Evolutionary conservation across 169 alveolate species (phyloP), one percentile per base, ranked within the genome.

Genomic region (Eimeria necatrix): DNA sequence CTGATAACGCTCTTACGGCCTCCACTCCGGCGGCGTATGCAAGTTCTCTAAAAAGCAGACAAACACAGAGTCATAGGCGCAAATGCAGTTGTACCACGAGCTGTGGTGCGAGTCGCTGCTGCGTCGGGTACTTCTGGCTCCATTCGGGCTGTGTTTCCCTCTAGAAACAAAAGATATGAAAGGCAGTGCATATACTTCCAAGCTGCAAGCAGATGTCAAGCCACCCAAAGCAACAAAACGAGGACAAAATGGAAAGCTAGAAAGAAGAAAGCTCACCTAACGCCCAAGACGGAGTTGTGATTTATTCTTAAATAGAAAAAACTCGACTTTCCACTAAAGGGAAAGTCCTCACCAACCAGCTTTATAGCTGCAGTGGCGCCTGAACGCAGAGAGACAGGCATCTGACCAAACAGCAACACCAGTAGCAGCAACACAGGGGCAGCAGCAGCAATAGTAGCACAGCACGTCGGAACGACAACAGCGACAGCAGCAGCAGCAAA

Each of bases 301-400:
- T 95, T 95, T 10, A 88, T 52, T n/a, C 96, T 56, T 52, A 90
- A 41, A 94, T 96, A 96, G 56, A 71, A 86, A 64, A 86, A 96
- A 56, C 74, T 73, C 53, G 96, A 88, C 9, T 22, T 26, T 4
- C 68, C 74, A 16, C 51, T 48, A 94, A 96, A 96, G 32, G 96
- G 97, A 61, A 96, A 96, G 53, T 94, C 81, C 73, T 96, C 97
- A 0, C 97, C 97, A 6, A 96, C 95, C 70, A 96, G 56, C 26
- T 96, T 96, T 26, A 96, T 32, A 4, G 96, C 97, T 4, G 93
- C 96, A 20, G 97, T 96, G 61, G 97, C 97, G 26, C 97, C 97
- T 64, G 94, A 71, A 26, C 41, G 41, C 41, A 32, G 41, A 32
- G 41, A 32, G 41, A 68, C 80, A 22, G 80, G n/a, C 80, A 22